Evolutionary conservation across 257 asterid genomes (phyloP).

Genomic region (Penstemon barbatus): DNA sequence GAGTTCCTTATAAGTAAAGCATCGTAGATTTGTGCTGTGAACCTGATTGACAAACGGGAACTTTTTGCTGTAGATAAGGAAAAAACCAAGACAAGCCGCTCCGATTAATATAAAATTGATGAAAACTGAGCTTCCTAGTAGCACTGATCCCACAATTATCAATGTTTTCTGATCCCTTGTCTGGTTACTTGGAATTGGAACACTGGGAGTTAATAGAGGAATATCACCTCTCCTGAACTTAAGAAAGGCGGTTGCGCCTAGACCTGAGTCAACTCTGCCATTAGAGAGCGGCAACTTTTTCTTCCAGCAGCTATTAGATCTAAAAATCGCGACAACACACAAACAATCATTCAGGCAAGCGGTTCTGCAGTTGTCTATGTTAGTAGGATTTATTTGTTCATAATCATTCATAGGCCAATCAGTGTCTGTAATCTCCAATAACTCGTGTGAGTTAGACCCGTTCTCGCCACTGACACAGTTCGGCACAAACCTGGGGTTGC

Average conservation of each 20-base stretch:
- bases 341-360: constrained; percentile 44
- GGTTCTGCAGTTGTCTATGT: constrained; percentile 24
- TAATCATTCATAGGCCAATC: constrained; percentile 47
- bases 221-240: constrained; percentile 15
- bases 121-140: constrained; percentile 27
- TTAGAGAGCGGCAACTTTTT: constrained; percentile 48
- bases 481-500: constrained; percentile 38
- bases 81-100: constrained; percentile 6
- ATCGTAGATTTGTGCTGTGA: constrained; percentile 13
- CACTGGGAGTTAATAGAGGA: not conserved
- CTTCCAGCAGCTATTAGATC: constrained; percentile 35
- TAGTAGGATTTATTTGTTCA: constrained; percentile 16
- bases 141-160: constrained; percentile 35
- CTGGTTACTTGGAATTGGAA: not conserved
- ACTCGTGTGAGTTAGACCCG: not conserved
- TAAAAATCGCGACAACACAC: constrained; percentile 41
- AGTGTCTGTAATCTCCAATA: constrained; percentile 24
- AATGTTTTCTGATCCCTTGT: constrained; percentile 24
- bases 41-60: not conserved
- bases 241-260: not conserved
- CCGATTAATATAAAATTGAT: not conserved
- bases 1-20: constrained; percentile 37
- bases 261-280: constrained; percentile 23
- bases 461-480: constrained; percentile 31
- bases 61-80: constrained; percentile 21